phyloP scores from a whole-genome alignment of 1,139 yeast genomes.

The Debaryomycetaceae sp. region DNA sequence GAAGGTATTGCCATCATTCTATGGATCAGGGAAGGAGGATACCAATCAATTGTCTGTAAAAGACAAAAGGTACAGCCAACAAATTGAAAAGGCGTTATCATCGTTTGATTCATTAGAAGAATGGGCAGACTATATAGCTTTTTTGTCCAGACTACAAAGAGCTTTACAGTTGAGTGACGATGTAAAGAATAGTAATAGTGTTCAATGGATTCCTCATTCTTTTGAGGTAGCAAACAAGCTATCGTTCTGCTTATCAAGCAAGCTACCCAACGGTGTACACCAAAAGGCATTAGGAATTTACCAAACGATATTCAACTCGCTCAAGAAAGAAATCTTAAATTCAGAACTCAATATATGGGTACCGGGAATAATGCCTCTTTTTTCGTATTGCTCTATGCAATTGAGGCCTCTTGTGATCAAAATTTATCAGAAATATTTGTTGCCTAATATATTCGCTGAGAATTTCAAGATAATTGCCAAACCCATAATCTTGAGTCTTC shows the following conservation, averaged over 20 bases:
- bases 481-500: conserved; percentile 68
- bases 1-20: conserved; percentile 6
- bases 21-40: conserved; percentile 5
- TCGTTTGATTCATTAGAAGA: conserved; percentile 86
- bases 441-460: conserved; percentile 44
- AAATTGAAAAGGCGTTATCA: conserved; percentile 69
- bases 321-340: conserved; percentile 52
- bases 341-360: conserved; percentile 66
- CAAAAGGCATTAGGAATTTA: conserved; percentile 81
- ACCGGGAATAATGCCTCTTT: conserved; percentile 82
- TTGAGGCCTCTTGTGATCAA: conserved; percentile 75
- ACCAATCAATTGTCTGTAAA: conserved; percentile 36
- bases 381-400: conserved; percentile 84
- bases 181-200: conserved; percentile 35
- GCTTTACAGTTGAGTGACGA: conserved; percentile 46
- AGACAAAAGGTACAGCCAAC: conserved; percentile 64
- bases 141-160: conserved; percentile 72
- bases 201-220: conserved; percentile 43
- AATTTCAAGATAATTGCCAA: conserved; percentile 55
- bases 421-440: conserved; percentile 54
- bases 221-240: conserved; percentile 46
- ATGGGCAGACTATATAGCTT: conserved; percentile 99
- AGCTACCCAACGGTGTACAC: conserved; percentile 92
- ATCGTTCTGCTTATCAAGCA: conserved; percentile 69
- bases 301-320: conserved; percentile 59